A percentile compares a stretch with the other conserved stretches of the same genome.
Evolutionary conservation across 2,329 filamentous ascomycete species (phyloP).

Genomic region (Microdochium paspali): DNA sequence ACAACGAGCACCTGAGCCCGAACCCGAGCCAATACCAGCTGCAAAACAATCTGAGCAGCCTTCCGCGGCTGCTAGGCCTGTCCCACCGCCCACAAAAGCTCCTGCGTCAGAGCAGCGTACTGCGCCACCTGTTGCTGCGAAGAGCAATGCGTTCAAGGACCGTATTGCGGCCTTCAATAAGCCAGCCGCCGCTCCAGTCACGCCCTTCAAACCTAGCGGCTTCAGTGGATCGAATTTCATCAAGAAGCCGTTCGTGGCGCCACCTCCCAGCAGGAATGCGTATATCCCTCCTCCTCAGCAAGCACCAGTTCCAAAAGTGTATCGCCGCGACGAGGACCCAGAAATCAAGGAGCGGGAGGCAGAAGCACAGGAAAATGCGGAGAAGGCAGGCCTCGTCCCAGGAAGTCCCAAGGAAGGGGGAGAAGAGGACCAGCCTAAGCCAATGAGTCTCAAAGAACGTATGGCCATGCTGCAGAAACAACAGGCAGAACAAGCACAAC

Average conservation of each 20-base stretch:
- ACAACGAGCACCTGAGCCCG: conserved; percentile 13
- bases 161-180: conserved; percentile 98
- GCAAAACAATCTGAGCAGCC: conserved; percentile 25
- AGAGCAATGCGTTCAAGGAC: conserved; percentile 80
- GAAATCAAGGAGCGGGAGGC: conserved; percentile 56
- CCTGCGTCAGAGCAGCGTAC: conserved; percentile 36
- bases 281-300: conserved; percentile 74
- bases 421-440: conserved; percentile 77
- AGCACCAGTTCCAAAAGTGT: conserved; percentile 62
- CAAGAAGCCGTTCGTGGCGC: conserved; percentile 94
- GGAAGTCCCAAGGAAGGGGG: conserved; percentile 32
- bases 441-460: conserved; percentile 85
- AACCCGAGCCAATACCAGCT: conserved; percentile 18
- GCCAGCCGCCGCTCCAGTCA: conserved; percentile 69
- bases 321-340: conserved; percentile 81
- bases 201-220: conserved; percentile 78
- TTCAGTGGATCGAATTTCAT: conserved; percentile 63
- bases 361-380: conserved; percentile 57
- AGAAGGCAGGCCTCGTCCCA: conserved; percentile 53
- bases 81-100: conserved; percentile 25
- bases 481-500: conserved; percentile 78
- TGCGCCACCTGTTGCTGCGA: conserved; percentile 61
- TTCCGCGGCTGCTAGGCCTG: conserved; percentile 13
- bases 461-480: conserved; percentile 92
- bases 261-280: conserved; percentile 85